Conservation (phyloP, 352 stramenopile species). For the Achlya hypogyna region DNA sequence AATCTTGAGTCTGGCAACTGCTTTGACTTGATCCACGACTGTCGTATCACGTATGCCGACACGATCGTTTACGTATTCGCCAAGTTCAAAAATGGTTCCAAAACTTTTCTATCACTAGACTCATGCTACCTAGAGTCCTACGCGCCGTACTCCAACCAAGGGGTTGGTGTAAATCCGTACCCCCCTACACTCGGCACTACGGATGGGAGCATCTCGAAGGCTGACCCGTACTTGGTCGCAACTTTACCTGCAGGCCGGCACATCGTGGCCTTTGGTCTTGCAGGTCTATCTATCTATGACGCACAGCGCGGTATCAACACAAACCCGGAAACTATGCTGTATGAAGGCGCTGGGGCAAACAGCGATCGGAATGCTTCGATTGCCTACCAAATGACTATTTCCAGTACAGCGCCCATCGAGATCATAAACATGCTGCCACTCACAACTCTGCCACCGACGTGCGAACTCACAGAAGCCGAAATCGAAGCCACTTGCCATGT, state of each 20-base stretch:
- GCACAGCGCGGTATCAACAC: conserved; percentile 4
- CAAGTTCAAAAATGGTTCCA: conserved; percentile 18
- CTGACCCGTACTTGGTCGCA: conserved; percentile 19
- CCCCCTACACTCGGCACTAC: conserved; percentile 19
- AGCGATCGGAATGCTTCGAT: not conserved
- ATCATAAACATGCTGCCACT: not conserved
- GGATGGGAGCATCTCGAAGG: conserved; percentile 22
- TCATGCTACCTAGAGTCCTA: not conserved
- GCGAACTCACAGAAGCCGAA: not conserved
- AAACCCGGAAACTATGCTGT: not conserved
- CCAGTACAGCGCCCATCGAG: not conserved
- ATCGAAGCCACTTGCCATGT: not conserved
- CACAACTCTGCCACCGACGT: not conserved
- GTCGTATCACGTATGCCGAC: conserved; percentile 43
- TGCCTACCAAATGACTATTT: conserved; percentile 9
- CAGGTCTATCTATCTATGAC: not conserved
- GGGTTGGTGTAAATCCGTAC: conserved; percentile 3
- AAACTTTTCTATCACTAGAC: not conserved
- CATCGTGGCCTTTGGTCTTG: not conserved
- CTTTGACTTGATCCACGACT: conserved; percentile 53
- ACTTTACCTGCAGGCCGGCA: conserved; percentile 3
- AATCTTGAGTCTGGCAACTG: conserved; percentile 36
- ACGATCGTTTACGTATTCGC: conserved; percentile 48
- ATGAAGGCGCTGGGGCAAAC: not conserved
- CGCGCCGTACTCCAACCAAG: conserved; percentile 36